These are phyloP conservation scores for Aspergillus sp. DNA, from an alignment of 2,329 filamentous ascomycete species.

Conservation along the genomic window DNA sequence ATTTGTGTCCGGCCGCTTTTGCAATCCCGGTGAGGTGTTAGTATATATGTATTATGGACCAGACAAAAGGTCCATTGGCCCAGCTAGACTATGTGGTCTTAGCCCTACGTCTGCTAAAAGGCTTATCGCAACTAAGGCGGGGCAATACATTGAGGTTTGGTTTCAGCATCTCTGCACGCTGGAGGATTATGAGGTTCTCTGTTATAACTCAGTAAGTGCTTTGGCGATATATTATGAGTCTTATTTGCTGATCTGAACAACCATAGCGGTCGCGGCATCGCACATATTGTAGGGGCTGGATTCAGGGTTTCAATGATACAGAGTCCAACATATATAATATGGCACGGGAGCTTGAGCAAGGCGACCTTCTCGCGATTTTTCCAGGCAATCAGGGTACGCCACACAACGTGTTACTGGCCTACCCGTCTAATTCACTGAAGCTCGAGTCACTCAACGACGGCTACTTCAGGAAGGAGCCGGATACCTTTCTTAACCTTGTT, in stretches of 20 bases:
- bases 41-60: slow-evolving; percentile 34
- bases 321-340: slow-evolving; percentile 28
- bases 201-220: slow-evolving; percentile 26
- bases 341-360: slow-evolving; percentile 28
- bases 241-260: not conserved
- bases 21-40: slow-evolving; percentile 31
- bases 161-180: slow-evolving; percentile 36
- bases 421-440: slow-evolving; percentile 25
- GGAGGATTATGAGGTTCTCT: slow-evolving; percentile 30
- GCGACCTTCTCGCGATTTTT: slow-evolving; percentile 34
- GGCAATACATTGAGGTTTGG: slow-evolving; percentile 28
- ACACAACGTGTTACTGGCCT: slow-evolving; percentile 31
- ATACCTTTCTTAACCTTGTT: slow-evolving; percentile 24
- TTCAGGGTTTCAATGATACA: slow-evolving; percentile 38
- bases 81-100: slow-evolving; percentile 33
- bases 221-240: not conserved
- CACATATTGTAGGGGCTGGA: slow-evolving; percentile 32
- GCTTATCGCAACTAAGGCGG: slow-evolving; percentile 23
- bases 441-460: slow-evolving; percentile 29
- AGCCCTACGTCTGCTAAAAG: slow-evolving; percentile 6
- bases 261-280: slow-evolving; percentile 10
- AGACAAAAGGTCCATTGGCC: slow-evolving; percentile 30
- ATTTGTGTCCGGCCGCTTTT: slow-evolving; percentile 15
- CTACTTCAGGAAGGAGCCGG: not conserved
- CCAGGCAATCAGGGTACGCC: slow-evolving; percentile 8